Evolutionary conservation across 179 eudicot species (phyloP).

Genomic region (Patellifolia procumbens): DNA sequence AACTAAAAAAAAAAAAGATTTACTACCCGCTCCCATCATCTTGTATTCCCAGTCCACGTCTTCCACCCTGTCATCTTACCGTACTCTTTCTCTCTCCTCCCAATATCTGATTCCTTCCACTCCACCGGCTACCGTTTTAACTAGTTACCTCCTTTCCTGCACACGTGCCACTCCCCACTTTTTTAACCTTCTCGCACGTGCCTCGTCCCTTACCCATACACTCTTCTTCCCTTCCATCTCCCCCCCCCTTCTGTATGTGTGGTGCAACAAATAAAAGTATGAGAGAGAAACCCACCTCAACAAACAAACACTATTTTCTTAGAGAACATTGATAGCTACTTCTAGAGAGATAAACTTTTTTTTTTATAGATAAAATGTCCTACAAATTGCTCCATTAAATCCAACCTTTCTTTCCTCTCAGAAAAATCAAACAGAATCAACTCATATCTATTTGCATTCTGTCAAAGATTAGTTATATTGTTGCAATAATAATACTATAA

Average conservation of each 20-base stretch:
- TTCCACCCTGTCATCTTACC: slow-evolving; percentile 39
- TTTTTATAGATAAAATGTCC: too few species aligned
- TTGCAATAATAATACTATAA: background rate
- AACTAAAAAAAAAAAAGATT: background rate
- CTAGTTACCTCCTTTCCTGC: slow-evolving; percentile 30
- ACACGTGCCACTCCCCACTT: slow-evolving; percentile 40
- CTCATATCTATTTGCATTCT: too few species aligned
- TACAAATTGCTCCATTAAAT: too few species aligned
- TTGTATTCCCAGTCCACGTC: slow-evolving; percentile 32
- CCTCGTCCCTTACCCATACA: slow-evolving; percentile 43
- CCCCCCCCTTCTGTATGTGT: slow-evolving; percentile 28
- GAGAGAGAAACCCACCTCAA: slow-evolving; percentile 40
- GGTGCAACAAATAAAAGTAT: slow-evolving; percentile 69
- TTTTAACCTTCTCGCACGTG: slow-evolving; percentile 40
- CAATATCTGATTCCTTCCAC: slow-evolving; percentile 46
- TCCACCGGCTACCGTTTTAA: slow-evolving; percentile 31
- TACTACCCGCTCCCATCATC: slow-evolving; percentile 13
- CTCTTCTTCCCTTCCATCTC: slow-evolving; percentile 25
- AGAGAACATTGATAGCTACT: background rate
- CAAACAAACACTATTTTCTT: slow-evolving; percentile 20
- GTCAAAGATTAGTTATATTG: background rate
- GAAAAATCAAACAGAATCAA: background rate
- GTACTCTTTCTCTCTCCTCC: slow-evolving; percentile 33
- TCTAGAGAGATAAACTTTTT: too few species aligned
- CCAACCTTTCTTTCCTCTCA: too few species aligned